A percentile compares a stretch with the other conserved stretches of the same genome.
Evolutionary conservation across 768 basidiomycete genomes (phyloP).

Genomic region (Suillus sp.): DNA sequence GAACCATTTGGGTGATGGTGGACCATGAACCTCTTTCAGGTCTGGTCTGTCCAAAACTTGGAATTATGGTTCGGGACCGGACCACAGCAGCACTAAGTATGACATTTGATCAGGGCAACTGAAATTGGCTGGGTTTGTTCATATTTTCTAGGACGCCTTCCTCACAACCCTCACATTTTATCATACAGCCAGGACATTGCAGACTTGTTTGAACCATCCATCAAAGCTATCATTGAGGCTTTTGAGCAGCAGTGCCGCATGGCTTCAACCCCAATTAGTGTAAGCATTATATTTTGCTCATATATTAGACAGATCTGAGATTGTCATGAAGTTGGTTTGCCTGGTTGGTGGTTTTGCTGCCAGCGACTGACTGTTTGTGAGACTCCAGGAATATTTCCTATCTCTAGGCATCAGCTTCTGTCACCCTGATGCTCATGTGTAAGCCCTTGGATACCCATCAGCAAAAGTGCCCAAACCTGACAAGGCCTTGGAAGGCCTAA

Average conservation of each 20-base stretch:
- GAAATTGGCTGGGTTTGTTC: slow-evolving; percentile 35
- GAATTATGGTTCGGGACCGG: too few species aligned
- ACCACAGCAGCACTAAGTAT: too few species aligned
- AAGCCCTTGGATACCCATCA: neutral
- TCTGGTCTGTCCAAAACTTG: too few species aligned
- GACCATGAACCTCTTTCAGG: too few species aligned
- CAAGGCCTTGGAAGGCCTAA: too few species aligned
- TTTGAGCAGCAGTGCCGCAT: slow-evolving; percentile 29
- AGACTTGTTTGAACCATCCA: slow-evolving; percentile 41
- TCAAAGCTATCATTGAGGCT: slow-evolving; percentile 31
- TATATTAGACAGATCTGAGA: neutral
- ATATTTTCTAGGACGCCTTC: neutral
- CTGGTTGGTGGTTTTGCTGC: slow-evolving; percentile 52
- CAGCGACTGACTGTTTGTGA: slow-evolving; percentile 43
- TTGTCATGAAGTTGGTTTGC: slow-evolving; percentile 30
- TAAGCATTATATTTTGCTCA: slow-evolving; percentile 16
- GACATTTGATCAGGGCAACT: slow-evolving; percentile 38
- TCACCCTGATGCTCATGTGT: slow-evolving; percentile 52
- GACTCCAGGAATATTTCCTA: slow-evolving; percentile 37
- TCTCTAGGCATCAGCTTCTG: slow-evolving; percentile 38
- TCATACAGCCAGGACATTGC: slow-evolving; percentile 33
- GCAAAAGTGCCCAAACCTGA: too few species aligned
- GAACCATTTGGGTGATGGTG: too few species aligned
- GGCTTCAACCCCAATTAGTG: slow-evolving; percentile 28
- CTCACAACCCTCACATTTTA: neutral